Evolutionary conservation across 1,139 yeast genomes (phyloP), one percentile per base, ranked within the genome.

Genomic region (Pichia sp.): DNA sequence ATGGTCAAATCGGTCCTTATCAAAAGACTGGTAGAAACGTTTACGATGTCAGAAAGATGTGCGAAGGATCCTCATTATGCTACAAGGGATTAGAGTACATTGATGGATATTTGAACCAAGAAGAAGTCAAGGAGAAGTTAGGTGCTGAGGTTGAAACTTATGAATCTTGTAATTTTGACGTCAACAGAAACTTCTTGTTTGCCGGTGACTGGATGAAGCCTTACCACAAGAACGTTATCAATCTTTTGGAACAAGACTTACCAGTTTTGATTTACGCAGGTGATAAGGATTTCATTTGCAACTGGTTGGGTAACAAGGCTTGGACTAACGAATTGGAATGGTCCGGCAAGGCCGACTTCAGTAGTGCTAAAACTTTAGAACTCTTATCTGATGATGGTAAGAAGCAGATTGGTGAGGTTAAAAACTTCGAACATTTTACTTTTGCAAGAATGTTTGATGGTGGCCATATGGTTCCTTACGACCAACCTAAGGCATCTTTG

Each of bases 201-300:
- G 89, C 90, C 36, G 93, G 96, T 67, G 96, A 89, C 72, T 87
- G 95, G 95, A 87, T 87, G 95, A 85, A 85, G 70, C 93, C 95
- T 50, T 88, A 84, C 75, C 80, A 81, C 71, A 78, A 78, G 71
- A 78, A 80, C 49, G 83, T 81, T 40, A 70, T 74, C 57, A 77
- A 77, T 51, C 71, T 80, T 57, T 75, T 81, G 65, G 82, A 80
- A 62, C 65, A 74, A 42, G 83, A 76, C 30, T 65, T 86, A 53
- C 95, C 95, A 16, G 87, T 85, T 29, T 77, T 87, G 67, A 80
- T 87, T 59, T 87, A 87, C 63, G 95, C 93, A 41, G 95, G 95
- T 75, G 95, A 87, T 72, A 86, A 87, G 72, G 95, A 87, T 72
- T 87, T 84, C 68, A 87, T 87, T 65, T 87, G 95, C 72, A 87